These are phyloP conservation scores for Aspergillus proliferans DNA, from an alignment of 2,329 filamentous ascomycete species.

Conservation along the genomic window DNA sequence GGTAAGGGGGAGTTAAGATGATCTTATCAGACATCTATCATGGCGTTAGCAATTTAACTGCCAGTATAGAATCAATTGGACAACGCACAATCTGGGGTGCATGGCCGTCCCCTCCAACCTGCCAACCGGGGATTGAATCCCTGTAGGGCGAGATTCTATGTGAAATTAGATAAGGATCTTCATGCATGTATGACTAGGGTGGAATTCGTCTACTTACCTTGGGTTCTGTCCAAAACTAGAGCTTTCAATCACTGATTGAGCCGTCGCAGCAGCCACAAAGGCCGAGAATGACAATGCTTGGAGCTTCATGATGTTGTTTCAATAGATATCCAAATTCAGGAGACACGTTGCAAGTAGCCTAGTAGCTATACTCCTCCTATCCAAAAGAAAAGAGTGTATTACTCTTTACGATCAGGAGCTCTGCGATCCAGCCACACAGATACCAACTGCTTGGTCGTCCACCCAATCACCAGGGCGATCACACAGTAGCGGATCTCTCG, in stretches of 20 bases:
- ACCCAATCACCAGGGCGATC: slow-evolving; percentile 46
- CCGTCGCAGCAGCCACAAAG: slow-evolving; percentile 48
- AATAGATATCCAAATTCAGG: neutral
- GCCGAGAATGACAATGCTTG: slow-evolving; percentile 35
- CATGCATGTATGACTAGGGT: slow-evolving; percentile 6
- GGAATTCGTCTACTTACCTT: slow-evolving; percentile 40
- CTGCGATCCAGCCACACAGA: slow-evolving; percentile 24
- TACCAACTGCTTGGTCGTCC: slow-evolving; percentile 35
- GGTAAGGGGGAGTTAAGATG: slow-evolving; percentile 81
- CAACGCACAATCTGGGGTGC: slow-evolving; percentile 46
- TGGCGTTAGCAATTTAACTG: slow-evolving; percentile 9
- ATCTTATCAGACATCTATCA: slow-evolving; percentile 73
- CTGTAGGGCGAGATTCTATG: slow-evolving; percentile 55
- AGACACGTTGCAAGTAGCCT: neutral
- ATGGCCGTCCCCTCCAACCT: slow-evolving; percentile 50
- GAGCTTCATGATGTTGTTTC: slow-evolving; percentile 33
- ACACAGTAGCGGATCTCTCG: slow-evolving; percentile 48
- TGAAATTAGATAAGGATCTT: neutral
- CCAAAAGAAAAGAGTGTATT: neutral
- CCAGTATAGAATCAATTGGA: neutral
- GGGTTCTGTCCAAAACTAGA: slow-evolving; percentile 71
- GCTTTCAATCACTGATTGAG: slow-evolving; percentile 63
- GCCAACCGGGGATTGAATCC: slow-evolving; percentile 51
- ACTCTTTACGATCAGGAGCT: slow-evolving; percentile 13
- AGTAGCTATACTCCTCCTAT: neutral